Percentiles rank a stretch among this genome's conserved stretches.
Conservation (phyloP, 1,139 yeast genomes). For the Lodderomyces elongisporus region DNA sequence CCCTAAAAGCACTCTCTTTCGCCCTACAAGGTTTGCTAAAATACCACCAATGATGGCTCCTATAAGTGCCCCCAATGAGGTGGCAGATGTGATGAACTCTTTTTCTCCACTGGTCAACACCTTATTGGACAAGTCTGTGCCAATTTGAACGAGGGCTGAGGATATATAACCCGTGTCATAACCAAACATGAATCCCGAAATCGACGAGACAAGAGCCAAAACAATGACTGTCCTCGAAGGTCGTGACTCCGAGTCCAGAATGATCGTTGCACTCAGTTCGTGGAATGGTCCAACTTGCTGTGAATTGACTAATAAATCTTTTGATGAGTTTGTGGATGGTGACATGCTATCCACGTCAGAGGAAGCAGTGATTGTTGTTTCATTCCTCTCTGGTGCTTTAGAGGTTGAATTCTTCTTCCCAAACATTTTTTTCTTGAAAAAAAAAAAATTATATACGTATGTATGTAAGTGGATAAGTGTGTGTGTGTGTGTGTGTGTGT, state of each 20-base stretch:
- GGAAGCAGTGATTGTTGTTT: neutral
- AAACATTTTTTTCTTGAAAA: too few species aligned
- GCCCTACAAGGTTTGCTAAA: slow-evolving; percentile 74
- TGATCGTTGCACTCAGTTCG: neutral
- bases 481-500: too few species aligned
- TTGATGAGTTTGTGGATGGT: slow-evolving; percentile 7
- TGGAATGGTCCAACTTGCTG: neutral
- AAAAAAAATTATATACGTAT: too few species aligned
- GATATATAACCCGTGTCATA: slow-evolving; percentile 96
- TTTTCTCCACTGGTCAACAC: slow-evolving; percentile 67
- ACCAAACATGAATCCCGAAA: slow-evolving; percentile 95
- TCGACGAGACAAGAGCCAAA: slow-evolving; percentile 74
- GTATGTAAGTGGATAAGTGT: too few species aligned
- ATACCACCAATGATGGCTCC: slow-evolving; percentile 76
- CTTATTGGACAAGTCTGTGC: slow-evolving; percentile 57
- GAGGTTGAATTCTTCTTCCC: too few species aligned
- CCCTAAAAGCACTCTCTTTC: slow-evolving; percentile 73
- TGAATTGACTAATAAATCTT: slow-evolving; percentile 7
- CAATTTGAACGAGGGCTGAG: slow-evolving; percentile 81
- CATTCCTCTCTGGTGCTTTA: neutral
- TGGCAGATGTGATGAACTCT: slow-evolving; percentile 90
- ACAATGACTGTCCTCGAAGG: slow-evolving; percentile 64
- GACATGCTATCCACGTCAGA: slow-evolving; percentile 6
- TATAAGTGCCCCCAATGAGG: slow-evolving; percentile 85
- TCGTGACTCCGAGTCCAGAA: slow-evolving; percentile 24